Evolutionary conservation across 2,329 filamentous ascomycete genomes (phyloP), one percentile per base, ranked within the genome.

Genomic region (Venturia pyrina): DNA sequence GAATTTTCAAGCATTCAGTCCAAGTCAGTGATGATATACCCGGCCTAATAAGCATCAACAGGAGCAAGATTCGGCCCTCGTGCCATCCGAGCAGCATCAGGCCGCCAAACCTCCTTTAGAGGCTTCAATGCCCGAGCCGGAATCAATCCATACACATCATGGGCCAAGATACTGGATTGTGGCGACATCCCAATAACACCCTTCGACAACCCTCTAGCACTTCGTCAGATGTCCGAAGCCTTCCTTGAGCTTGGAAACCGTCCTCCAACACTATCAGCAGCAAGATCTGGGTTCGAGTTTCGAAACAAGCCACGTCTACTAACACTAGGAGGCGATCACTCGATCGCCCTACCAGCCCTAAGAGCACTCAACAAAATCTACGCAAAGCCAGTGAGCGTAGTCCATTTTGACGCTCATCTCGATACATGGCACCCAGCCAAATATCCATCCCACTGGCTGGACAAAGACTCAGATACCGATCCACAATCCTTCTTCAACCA

Each of bases 161-260:
- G 89, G 89, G 89, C 90, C 0, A 86, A 80, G 48, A 85, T 96
- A 67, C 80, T 93, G 63, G 93, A 97, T 79, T 97, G 93, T 75
- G 93, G 93, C 60, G 93, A 96, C 74, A 91, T 96, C 66, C 91
- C 93, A 37, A 82, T 96, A 69, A 90, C 89, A 0, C 92, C 92
- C 0, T 88, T 96, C 70, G 91, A 96, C 78, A 96, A 96, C 74
- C 85, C 81, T 1, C 80, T 96, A 19, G 93, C 93, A 0, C 79
- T 93, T 65, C 80, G 82, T 57, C 93, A 96, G 77, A 96, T 96
- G 91, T 90, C 85, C 41, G 85, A 88, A 72, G 91, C 90, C 0
- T 92, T 90, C 74, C 79, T 82, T 7, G 88, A 93, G 76, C 85
- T 96, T 2, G 81, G 82, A 2, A 78, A 78, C 13, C 78, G 81